These are phyloP conservation scores for Nannochloropsis granulata DNA, from an alignment of 108 stramenopile genomes.

Conservation along the genomic window DNA sequence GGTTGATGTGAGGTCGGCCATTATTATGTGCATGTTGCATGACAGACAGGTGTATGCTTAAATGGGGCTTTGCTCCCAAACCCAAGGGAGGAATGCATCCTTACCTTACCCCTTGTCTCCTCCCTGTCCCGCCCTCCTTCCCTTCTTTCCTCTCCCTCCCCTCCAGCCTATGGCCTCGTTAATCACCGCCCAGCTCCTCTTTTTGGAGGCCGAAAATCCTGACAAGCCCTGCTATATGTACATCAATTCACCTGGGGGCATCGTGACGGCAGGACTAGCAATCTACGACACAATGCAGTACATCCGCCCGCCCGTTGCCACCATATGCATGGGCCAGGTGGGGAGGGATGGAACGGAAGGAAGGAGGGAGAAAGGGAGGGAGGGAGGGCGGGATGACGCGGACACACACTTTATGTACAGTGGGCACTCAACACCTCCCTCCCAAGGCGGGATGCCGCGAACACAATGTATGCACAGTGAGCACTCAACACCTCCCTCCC, in stretches of 20 bases:
- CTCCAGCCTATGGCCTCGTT: slow-evolving; percentile 52
- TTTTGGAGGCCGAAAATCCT: slow-evolving; percentile 70
- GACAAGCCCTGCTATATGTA: slow-evolving; percentile 74
- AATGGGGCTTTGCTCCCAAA: no score
- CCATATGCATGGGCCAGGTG: slow-evolving; percentile 89
- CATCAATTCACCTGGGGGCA: slow-evolving; percentile 79
- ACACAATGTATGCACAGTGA: no score
- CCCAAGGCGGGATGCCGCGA: background rate
- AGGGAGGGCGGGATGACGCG: background rate
- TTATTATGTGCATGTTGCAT: no score
- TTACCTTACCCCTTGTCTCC: background rate
- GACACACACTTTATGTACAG: no score
- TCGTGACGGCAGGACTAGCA: slow-evolving; percentile 64
- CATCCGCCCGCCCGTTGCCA: slow-evolving; percentile 68
- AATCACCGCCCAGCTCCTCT: slow-evolving; percentile 83
- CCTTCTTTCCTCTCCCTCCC: background rate
- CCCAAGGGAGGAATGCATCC: no score
- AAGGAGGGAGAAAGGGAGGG: background rate
- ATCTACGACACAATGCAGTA: slow-evolving; percentile 94
- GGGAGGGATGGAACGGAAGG: background rate
- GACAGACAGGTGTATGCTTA: no score
- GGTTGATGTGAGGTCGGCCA: no score
- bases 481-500: no score
- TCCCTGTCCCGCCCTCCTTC: background rate
- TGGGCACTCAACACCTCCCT: no score